These are phyloP conservation scores for Phalaenopsis aphrodite DNA, from an alignment of 106 monocot genomes.

Conservation along the genomic window DNA sequence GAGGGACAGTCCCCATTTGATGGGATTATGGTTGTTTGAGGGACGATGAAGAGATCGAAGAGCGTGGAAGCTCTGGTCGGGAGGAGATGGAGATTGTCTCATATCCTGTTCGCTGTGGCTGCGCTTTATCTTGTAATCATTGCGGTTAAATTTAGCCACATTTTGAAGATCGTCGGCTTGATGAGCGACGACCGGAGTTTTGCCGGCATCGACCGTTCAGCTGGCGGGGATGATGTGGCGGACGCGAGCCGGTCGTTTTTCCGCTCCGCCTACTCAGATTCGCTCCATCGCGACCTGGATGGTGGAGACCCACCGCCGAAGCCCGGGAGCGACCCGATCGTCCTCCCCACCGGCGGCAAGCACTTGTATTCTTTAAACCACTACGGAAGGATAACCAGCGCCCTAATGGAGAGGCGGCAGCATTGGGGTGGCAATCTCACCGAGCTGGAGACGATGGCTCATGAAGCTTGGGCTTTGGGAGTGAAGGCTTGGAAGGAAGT, in stretches of 20 bases:
- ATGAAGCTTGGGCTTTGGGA: slow-evolving; percentile 70
- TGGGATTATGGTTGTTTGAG: not conserved
- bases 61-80: slow-evolving; percentile 26
- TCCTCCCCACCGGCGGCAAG: not conserved
- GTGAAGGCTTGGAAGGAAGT: slow-evolving; percentile 72
- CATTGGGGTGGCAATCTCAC: slow-evolving; percentile 35
- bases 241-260: slow-evolving; percentile 5
- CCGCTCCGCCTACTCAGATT: slow-evolving; percentile 12
- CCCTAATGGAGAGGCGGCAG: slow-evolving; percentile 26
- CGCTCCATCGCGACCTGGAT: slow-evolving; percentile 18
- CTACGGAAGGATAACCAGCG: slow-evolving; percentile 46
- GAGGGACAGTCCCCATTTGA: not conserved
- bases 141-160: slow-evolving; percentile 34
- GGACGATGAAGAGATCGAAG: slow-evolving; percentile 40
- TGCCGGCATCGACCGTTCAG: slow-evolving; percentile 14
- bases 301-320: slow-evolving; percentile 7
- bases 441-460: slow-evolving; percentile 60
- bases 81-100: slow-evolving; percentile 25
- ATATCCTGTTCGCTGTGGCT: slow-evolving; percentile 28
- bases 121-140: slow-evolving; percentile 53
- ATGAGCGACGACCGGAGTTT: slow-evolving; percentile 18
- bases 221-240: slow-evolving; percentile 3
- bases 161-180: slow-evolving; percentile 34
- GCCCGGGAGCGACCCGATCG: slow-evolving; percentile 7
- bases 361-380: not conserved